Conservation (phyloP, 1,284 basidiomycete genomes). For the Cryptococcus deneoformans region DNA sequence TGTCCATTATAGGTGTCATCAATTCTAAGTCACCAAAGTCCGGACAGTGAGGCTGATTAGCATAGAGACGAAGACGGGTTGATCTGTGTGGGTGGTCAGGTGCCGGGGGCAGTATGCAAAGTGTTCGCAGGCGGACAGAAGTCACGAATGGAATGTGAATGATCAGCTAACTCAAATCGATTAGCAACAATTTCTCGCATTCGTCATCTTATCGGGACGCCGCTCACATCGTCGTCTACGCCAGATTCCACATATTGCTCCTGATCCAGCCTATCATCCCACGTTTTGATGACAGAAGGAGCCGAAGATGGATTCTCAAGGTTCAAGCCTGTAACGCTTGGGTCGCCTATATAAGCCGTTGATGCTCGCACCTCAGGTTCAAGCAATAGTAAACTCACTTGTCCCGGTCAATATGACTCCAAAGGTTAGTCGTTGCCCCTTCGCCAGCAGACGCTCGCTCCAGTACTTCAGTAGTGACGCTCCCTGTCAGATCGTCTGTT, state of each 20-base stretch:
- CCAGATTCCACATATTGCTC: constrained; percentile 43
- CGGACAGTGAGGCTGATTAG: constrained; percentile 43
- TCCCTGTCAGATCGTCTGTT: constrained; percentile 38
- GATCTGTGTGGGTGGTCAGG: constrained; percentile 45
- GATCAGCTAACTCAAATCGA: constrained; percentile 46
- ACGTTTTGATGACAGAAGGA: constrained; percentile 48
- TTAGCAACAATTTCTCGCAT: not conserved
- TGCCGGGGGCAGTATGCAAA: constrained; percentile 42
- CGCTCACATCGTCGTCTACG: constrained; percentile 49
- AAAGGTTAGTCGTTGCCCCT: constrained; percentile 47
- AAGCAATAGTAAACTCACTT: constrained; percentile 31
- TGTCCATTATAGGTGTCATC: constrained; percentile 46
- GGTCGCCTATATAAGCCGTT: constrained; percentile 11
- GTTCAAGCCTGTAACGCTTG: constrained; percentile 46
- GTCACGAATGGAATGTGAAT: constrained; percentile 48
- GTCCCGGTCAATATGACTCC: constrained; percentile 46
- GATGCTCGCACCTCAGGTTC: not conserved
- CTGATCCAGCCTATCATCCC: constrained; percentile 48
- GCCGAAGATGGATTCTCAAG: constrained; percentile 36
- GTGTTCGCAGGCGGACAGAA: constrained; percentile 44
- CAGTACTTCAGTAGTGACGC: constrained; percentile 38
- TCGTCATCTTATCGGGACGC: not conserved
- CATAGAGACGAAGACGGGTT: constrained; percentile 38
- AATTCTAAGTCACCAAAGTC: constrained; percentile 45
- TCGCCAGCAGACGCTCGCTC: constrained; percentile 46